phyloP scores from a whole-genome alignment of 257 asterid genomes.

The Osmanthus fragrans region DNA sequence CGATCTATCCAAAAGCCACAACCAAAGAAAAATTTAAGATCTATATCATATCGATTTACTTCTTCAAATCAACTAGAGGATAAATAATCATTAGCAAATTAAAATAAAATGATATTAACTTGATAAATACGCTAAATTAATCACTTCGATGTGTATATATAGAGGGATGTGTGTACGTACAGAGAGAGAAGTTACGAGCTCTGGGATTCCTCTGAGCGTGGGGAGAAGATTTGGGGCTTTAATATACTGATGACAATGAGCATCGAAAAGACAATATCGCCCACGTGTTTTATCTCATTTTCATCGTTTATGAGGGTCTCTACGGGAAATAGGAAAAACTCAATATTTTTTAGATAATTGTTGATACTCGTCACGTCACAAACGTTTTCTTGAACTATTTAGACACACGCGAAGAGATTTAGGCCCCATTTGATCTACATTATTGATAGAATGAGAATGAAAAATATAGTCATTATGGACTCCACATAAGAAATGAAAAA shows the following conservation, averaged over 20 bases:
- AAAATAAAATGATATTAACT: background rate
- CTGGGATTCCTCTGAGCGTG: conserved; percentile 24
- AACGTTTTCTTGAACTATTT: no score
- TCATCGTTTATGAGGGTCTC: no score
- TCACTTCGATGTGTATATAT: background rate
- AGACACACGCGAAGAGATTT: no score
- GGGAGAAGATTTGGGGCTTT: conserved; percentile 68
- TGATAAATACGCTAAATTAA: background rate
- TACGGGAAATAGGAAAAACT: no score
- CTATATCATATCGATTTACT: background rate
- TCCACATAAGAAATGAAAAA: no score
- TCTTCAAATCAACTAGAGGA: conserved; percentile 8
- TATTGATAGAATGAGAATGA: no score
- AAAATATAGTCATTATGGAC: no score
- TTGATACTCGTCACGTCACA: no score
- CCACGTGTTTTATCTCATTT: no score
- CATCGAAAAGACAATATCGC: no score
- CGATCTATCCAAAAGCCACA: background rate
- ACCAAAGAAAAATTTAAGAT: background rate
- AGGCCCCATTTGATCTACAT: no score
- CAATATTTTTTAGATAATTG: no score
- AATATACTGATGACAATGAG: conserved; percentile 36
- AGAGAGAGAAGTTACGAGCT: conserved; percentile 12
- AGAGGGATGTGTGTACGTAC: conserved; percentile 7
- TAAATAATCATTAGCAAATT: background rate